These are phyloP conservation scores for Mitragyna speciosa DNA, from an alignment of 257 asterid genomes.

Conservation along the genomic window DNA sequence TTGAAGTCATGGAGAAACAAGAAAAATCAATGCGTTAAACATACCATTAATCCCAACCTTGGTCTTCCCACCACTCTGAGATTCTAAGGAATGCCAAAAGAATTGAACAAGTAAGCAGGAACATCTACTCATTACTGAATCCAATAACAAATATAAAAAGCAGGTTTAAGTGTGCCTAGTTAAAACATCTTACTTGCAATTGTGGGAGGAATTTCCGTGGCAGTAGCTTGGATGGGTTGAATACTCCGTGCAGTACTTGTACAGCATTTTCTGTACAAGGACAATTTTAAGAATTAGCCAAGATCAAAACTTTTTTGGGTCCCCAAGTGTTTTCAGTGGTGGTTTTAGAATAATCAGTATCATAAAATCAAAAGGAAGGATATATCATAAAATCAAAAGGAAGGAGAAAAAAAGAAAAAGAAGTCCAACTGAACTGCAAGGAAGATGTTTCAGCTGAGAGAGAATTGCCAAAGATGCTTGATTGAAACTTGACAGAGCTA, in stretches of 20 bases:
- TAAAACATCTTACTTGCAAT: slow-evolving; percentile 48
- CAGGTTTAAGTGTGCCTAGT: neutral
- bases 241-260: slow-evolving; percentile 19
- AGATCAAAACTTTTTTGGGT: neutral
- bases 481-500: slow-evolving; percentile 55
- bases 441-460: slow-evolving; percentile 41
- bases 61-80: slow-evolving; percentile 58
- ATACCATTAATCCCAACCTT: slow-evolving; percentile 90
- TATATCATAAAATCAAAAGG: neutral
- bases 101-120: slow-evolving; percentile 22
- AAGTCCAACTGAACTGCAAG: slow-evolving; percentile 56
- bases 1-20: neutral
- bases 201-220: slow-evolving; percentile 73
- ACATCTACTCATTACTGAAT: slow-evolving; percentile 10
- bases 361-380: neutral
- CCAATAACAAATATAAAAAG: neutral
- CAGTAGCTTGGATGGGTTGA: slow-evolving; percentile 73
- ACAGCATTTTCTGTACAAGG: slow-evolving; percentile 37
- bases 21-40: slow-evolving; percentile 13
- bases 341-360: neutral
- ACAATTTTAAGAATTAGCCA: neutral
- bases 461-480: slow-evolving; percentile 53
- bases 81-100: slow-evolving; percentile 43
- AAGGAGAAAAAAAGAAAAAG: neutral
- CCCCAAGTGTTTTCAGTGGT: neutral